Evolutionary conservation across 2,329 filamentous ascomycete species (phyloP), one percentile per base, ranked within the genome.

Genomic region (Epichloe sp.): DNA sequence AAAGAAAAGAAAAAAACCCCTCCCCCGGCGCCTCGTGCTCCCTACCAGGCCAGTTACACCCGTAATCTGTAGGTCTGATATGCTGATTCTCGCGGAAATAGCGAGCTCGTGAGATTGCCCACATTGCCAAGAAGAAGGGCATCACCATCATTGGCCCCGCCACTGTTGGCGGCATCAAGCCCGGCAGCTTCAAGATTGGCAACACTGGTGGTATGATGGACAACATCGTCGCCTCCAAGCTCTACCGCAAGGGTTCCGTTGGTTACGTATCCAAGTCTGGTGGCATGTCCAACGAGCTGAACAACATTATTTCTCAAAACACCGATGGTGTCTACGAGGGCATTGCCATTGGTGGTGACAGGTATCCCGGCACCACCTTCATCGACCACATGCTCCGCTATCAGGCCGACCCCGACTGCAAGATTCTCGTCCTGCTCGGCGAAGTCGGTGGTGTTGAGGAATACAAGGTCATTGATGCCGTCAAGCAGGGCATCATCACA

Each of bases 191-290:
- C 86, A 98, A 97, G 83, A 98, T 98, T 59, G 93, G 93, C 71
- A 98, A 98, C 82, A 98, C 93, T 64, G 93, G 93, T 81, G 93
- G 93, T 73, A 98, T 98, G 93, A 98, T 98, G 93, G 93, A 98
- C 82, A 98, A 98, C 82, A 98, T 98, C 65, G 93, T 98, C 58
- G 89, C 93, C 62, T 97, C 93, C 70, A 98, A 98, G 84, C 88
- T 98, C 55, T 98, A 98, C 84, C 91, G 93, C 74, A 93, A 93
- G 76, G 93, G 93, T 63, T 97, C 93, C 62, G 90, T 98, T 60
- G 93, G 88, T 63, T 98, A 98, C 73, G 93, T 98, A 72, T 97
- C 91, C 80, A 98, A 98, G 81, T 98, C 93, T 53, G 93, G 93
- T 68, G 93, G 93, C 76, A 98, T 98, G 93, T 97, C 93, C 73